A percentile compares a stretch with the other conserved stretches of the same genome.
Evolutionary conservation across 768 basidiomycete species (phyloP).

Genomic region (Phaeotremella fagi): DNA sequence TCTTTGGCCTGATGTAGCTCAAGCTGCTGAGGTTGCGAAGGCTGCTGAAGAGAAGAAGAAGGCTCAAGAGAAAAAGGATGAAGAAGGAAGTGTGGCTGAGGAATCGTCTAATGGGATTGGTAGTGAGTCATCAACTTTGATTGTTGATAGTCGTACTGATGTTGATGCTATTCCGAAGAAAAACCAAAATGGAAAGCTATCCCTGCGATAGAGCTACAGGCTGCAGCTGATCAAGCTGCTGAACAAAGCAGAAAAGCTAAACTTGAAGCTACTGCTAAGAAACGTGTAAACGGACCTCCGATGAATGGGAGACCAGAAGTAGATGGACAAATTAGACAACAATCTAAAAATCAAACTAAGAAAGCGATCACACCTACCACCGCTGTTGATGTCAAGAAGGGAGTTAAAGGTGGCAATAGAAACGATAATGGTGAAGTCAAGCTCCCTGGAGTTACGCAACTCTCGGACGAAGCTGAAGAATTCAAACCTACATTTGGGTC

Average conservation of each 20-base stretch:
- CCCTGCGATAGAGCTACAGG: conserved; percentile 57
- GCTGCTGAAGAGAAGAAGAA: conserved; percentile 28
- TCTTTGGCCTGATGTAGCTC: conserved; percentile 39
- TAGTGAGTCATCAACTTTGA: conserved; percentile 15
- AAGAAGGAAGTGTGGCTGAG: conserved; percentile 18
- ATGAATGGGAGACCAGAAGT: no score
- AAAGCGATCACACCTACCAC: background rate
- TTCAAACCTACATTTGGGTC: conserved; percentile 27
- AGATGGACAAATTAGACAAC: no score
- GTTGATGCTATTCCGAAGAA: no score
- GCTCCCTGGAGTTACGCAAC: conserved; percentile 1
- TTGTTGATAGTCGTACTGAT: background rate
- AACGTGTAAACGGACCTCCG: no score
- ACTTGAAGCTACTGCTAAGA: conserved; percentile 5
- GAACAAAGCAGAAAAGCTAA: conserved; percentile 8
- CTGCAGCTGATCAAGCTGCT: conserved; percentile 52
- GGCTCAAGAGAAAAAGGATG: conserved; percentile 18
- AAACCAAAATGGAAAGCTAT: conserved; percentile 64
- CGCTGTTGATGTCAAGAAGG: conserved; percentile 13
- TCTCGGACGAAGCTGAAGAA: background rate
- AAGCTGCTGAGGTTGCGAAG: conserved; percentile 26
- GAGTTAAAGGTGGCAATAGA: background rate
- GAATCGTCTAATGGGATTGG: conserved; percentile 15
- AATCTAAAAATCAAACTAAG: no score
- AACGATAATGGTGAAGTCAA: conserved; percentile 13